Percentiles rank a stretch among this genome's conserved stretches.
Evolutionary conservation across 495 filamentous ascomycete species (phyloP).

Genomic region (Penicillium ucsense): DNA sequence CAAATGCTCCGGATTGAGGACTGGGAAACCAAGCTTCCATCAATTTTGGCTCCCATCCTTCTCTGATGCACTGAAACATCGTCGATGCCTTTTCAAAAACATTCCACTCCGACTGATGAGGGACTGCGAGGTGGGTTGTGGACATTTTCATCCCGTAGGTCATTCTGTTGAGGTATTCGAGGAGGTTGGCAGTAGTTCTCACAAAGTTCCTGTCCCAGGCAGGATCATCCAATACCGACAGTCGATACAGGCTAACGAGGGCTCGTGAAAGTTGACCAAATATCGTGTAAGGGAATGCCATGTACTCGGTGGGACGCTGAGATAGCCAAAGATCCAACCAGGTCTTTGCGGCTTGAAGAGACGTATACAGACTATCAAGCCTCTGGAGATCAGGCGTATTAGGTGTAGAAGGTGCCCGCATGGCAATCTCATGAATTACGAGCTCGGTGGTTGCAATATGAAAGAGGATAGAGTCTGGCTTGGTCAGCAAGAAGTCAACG

Average conservation of each 20-base stretch:
- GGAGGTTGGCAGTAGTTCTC: conserved; percentile 19
- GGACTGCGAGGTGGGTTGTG: not conserved
- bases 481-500: conserved; percentile 1
- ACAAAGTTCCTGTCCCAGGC: conserved; percentile 26
- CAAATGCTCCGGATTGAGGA: conserved; percentile 2
- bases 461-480: conserved; percentile 26
- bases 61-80: conserved; percentile 12
- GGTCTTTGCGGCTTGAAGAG: conserved; percentile 27
- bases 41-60: conserved; percentile 17
- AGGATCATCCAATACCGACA: conserved; percentile 30
- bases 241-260: conserved; percentile 30
- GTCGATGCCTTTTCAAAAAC: conserved; percentile 14
- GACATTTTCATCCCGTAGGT: conserved; percentile 7
- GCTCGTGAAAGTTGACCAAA: conserved; percentile 35
- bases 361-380: conserved; percentile 23
- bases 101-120: conserved; percentile 5
- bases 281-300: conserved; percentile 24
- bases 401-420: conserved; percentile 13
- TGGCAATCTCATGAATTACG: conserved; percentile 31
- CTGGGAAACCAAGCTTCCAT: conserved; percentile 16
- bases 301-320: conserved; percentile 20
- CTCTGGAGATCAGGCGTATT: conserved; percentile 18
- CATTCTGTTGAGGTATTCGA: conserved; percentile 15
- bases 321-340: conserved; percentile 28
- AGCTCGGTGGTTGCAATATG: conserved; percentile 32